Evolutionary conservation across 768 basidiomycete species (phyloP), one percentile per base, ranked within the genome.

Genomic region (Panaeolus cyanescens): DNA sequence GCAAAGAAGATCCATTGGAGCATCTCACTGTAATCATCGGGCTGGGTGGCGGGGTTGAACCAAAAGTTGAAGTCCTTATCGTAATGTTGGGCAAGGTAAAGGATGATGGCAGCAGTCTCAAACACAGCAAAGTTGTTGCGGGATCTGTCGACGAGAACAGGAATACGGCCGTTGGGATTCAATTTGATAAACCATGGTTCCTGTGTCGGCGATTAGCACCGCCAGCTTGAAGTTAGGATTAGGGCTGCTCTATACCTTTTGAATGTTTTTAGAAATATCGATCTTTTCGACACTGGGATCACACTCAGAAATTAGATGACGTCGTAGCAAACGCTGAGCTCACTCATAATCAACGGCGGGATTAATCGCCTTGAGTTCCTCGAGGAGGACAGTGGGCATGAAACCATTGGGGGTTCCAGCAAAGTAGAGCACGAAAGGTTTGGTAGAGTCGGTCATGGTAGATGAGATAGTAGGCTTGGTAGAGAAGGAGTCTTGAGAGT

Each of bases 1-100:
- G 87, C 83, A 65, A 94, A 95, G 78, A 94, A 92, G 56, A 95
- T 86, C 95, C 93, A 96, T 69, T 93, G 92, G 22, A 92, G 68
- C 76, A 85, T 80, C 74, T 90, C 87, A 68, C 85, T 89, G 67
- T 88, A 86, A 32, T 87, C 79, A 45, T 90, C 79, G 4, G 85
- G 80, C 3, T 84, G 75, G 17, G 69, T 77, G 19, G 66, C 73
- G 3, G 79, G 74, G 65, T 89, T 81, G 74, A 90, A 93, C 66
- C 76, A 83, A 67, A 95, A 90, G 65, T 84, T 81, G 71, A 81
- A 74, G n/a, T 91, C 84, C 65, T 80, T 87, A 74, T 96, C 95
- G 68, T 90, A 95, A 69, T 89, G 85, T 69, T 92, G 88, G 20
- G 81, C 81, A 56, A 96, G 85, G 70, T 92, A 96, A n/a, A 94